A percentile compares a stretch with the other conserved stretches of the same genome.
phyloP scores from a whole-genome alignment of 345 rosid genomes.

The Acer yangbiense region DNA sequence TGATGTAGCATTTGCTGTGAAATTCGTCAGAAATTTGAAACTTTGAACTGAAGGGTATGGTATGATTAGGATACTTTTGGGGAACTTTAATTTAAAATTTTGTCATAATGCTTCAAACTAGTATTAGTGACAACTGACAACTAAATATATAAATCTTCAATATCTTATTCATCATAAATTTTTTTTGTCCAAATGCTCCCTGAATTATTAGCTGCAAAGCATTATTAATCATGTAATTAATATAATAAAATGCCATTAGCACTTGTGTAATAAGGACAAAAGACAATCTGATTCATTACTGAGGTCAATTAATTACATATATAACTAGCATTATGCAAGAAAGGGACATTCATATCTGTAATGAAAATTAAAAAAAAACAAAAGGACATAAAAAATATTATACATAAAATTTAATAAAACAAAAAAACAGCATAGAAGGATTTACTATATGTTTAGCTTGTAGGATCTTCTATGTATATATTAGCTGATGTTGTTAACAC shows the following conservation, averaged over 20 bases:
- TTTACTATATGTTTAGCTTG: conserved; percentile 8
- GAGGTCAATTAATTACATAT: conserved; percentile 27
- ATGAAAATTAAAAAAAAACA: conserved; percentile 9
- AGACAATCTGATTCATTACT: conserved; percentile 33
- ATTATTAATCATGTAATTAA: conserved; percentile 19
- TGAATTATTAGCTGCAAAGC: conserved; percentile 21
- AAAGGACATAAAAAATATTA: background rate
- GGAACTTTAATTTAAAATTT: background rate
- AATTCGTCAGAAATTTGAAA: background rate
- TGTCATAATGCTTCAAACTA: conserved; percentile 14
- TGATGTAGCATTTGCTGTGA: background rate
- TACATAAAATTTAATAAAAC: conserved; percentile 11
- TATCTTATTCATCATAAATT: conserved; percentile 10
- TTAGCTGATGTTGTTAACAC: conserved; percentile 16
- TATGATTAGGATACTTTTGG: background rate
- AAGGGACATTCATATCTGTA: conserved; percentile 29
- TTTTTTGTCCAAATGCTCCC: conserved; percentile 14
- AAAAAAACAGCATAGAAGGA: conserved; percentile 16
- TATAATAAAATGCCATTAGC: conserved; percentile 24
- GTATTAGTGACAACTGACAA: background rate
- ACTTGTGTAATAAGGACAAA: conserved; percentile 37
- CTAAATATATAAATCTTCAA: background rate
- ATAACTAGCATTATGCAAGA: conserved; percentile 25
- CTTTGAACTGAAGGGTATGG: conserved; percentile 2
- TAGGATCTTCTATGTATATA: conserved; percentile 14